Evolutionary conservation across 441 rosid species (phyloP), one percentile per base, ranked within the genome.

Genomic region (Croton setiger): DNA sequence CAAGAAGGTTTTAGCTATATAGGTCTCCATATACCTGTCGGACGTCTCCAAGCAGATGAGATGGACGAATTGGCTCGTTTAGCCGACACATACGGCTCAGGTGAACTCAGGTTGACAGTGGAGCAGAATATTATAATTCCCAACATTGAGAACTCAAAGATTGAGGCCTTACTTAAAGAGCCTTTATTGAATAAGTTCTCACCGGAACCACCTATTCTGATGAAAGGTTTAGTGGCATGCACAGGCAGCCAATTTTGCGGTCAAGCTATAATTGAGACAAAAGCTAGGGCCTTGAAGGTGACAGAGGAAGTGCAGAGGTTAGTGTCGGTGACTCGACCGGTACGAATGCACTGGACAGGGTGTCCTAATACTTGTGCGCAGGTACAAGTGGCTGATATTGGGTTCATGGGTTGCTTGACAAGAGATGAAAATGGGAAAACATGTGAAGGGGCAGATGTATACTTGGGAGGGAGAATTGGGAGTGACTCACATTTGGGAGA

Each of bases 261-360:
- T 35, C 98, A 94, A 73, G 97, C 89, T 3, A 89, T 94, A 14
- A 94, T 91, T 14, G 98, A 94, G 82, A 94, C 98, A 0, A 94
- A 94, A 64, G 96, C 87, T 18, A 81, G 98, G 68, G 96, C 97
- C 33, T 51, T 91, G 64, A 89, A 86, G 75, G 96, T 91, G 76
- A 86, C 96, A 0, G 90, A 89, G 76, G 98, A 94, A 71, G 93
- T 94, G 20, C 85, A 82, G 67, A 80, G 91, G 81, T 81, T 87
- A 1, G 96, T 94, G 51, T 81, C 91, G 0, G 87, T 91, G 49
- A 76, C 76, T 1, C 74, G 58, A 56, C 88, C 91, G 0, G 81
- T 94, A 53, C 85, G 98, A 80, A 88, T 91, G 96, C 98, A 94
- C 63, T 94, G 97, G 98, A 94, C 96, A 0, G 97, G 98, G 6